Conservation (phyloP, 2,329 filamentous ascomycete species). For the Pestalotiopsis fici region DNA sequence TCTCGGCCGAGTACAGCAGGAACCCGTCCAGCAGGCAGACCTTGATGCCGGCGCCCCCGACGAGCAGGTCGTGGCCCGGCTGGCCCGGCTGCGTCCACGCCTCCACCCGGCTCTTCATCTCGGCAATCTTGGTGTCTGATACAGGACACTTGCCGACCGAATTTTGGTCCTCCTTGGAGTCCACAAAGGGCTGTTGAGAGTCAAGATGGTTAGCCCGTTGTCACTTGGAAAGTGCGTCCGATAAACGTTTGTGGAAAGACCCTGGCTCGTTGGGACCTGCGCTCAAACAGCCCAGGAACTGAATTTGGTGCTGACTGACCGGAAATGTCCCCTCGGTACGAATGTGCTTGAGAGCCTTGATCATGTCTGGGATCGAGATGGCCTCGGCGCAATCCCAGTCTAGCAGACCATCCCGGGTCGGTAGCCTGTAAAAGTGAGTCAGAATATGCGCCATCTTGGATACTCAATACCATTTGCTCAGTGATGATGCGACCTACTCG, state of each 20-base stretch:
- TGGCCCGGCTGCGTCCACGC: slow-evolving; percentile 46
- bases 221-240: not conserved
- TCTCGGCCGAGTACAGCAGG: slow-evolving; percentile 68
- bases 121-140: slow-evolving; percentile 43
- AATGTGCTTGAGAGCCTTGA: slow-evolving; percentile 69
- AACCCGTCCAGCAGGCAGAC: slow-evolving; percentile 88
- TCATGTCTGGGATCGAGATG: slow-evolving; percentile 71
- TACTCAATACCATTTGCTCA: not conserved
- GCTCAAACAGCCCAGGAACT: slow-evolving; percentile 19
- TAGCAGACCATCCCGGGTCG: slow-evolving; percentile 60
- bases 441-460: not conserved
- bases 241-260: not conserved
- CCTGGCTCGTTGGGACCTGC: slow-evolving; percentile 18
- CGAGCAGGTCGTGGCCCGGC: slow-evolving; percentile 37
- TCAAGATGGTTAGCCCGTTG: slow-evolving; percentile 4
- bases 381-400: slow-evolving; percentile 93
- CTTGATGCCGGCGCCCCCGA: slow-evolving; percentile 32
- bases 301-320: slow-evolving; percentile 39
- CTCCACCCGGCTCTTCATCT: slow-evolving; percentile 48
- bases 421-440: slow-evolving; percentile 43
- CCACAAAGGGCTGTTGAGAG: slow-evolving; percentile 43
- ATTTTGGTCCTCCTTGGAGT: slow-evolving; percentile 66
- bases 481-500: slow-evolving; percentile 44
- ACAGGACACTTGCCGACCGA: slow-evolving; percentile 58
- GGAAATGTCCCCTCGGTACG: slow-evolving; percentile 66